phyloP scores from a whole-genome alignment of 768 basidiomycete species.

The Suillus discolor region DNA sequence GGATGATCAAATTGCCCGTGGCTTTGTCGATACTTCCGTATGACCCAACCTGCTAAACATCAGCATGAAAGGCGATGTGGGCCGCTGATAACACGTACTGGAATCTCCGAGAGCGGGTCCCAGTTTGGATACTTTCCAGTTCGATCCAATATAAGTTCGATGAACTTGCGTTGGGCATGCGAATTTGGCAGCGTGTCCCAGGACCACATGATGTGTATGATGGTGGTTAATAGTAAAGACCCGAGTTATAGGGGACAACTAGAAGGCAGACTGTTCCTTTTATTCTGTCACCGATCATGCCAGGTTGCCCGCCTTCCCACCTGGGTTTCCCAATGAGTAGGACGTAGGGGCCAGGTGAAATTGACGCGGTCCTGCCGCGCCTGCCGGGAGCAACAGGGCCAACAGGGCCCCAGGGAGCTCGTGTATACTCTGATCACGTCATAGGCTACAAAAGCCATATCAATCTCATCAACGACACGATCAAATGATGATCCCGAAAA shows the following conservation, averaged over 20 bases:
- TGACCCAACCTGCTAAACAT: constrained; percentile 1
- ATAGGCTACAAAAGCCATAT: too few relatives aligned
- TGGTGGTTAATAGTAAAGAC: too few relatives aligned
- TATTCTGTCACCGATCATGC: too few relatives aligned
- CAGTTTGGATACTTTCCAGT: not conserved
- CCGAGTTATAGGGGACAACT: not conserved
- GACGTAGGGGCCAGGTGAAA: too few relatives aligned
- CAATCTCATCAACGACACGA: too few relatives aligned
- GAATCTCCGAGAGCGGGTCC: not conserved
- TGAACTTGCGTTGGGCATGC: not conserved
- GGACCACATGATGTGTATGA: not conserved
- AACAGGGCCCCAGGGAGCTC: too few relatives aligned
- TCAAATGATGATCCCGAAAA: too few relatives aligned
- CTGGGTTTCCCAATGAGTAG: too few relatives aligned
- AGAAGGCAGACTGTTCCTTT: not conserved
- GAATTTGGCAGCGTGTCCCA: not conserved
- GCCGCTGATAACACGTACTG: not conserved
- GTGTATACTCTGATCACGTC: too few relatives aligned
- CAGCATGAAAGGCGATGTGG: not conserved
- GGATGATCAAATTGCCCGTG: not conserved
- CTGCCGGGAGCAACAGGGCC: too few relatives aligned
- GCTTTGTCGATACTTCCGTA: not conserved
- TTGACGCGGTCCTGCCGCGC: too few relatives aligned
- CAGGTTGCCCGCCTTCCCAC: too few relatives aligned
- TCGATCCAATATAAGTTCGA: not conserved